Percentiles rank a stretch among this genome's conserved stretches.
Conservation (phyloP, 1,284 basidiomycete species). For the Phylloboletellus chloephorus region DNA sequence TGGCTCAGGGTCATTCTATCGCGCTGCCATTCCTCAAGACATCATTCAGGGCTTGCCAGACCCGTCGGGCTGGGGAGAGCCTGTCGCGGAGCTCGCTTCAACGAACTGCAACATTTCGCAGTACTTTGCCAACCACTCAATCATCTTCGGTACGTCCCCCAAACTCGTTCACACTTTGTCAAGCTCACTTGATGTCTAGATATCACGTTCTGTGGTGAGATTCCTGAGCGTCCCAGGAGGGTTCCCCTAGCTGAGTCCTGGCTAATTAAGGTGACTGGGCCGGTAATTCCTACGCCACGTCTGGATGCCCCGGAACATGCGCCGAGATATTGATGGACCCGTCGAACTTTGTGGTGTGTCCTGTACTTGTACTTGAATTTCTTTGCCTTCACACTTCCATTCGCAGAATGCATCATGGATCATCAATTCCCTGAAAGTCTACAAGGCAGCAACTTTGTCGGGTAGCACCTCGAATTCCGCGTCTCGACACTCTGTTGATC, state of each 20-base stretch:
- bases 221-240: background rate
- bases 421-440: slow-evolving; percentile 53
- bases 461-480: slow-evolving; percentile 26
- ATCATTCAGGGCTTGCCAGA: slow-evolving; percentile 40
- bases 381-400: slow-evolving; percentile 1
- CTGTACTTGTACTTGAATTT: background rate
- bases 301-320: slow-evolving; percentile 72
- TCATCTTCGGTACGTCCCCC: slow-evolving; percentile 48
- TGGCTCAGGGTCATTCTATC: slow-evolving; percentile 54
- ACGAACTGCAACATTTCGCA: slow-evolving; percentile 42
- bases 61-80: slow-evolving; percentile 48
- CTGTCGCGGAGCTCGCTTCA: slow-evolving; percentile 44
- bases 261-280: slow-evolving; percentile 66
- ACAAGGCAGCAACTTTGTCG: slow-evolving; percentile 39
- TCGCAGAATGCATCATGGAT: slow-evolving; percentile 54
- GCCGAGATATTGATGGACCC: slow-evolving; percentile 58
- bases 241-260: slow-evolving; percentile 8
- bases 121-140: slow-evolving; percentile 57
- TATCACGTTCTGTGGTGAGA: slow-evolving; percentile 73
- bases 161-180: slow-evolving; percentile 8
- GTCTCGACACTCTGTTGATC: slow-evolving; percentile 1
- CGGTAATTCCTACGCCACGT: slow-evolving; percentile 67
- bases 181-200: slow-evolving; percentile 39
- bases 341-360: slow-evolving; percentile 57
- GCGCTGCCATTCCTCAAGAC: slow-evolving; percentile 51